Evolutionary conservation across 2,329 filamentous ascomycete species (phyloP).

Genomic region (Fusarium nurragi): DNA sequence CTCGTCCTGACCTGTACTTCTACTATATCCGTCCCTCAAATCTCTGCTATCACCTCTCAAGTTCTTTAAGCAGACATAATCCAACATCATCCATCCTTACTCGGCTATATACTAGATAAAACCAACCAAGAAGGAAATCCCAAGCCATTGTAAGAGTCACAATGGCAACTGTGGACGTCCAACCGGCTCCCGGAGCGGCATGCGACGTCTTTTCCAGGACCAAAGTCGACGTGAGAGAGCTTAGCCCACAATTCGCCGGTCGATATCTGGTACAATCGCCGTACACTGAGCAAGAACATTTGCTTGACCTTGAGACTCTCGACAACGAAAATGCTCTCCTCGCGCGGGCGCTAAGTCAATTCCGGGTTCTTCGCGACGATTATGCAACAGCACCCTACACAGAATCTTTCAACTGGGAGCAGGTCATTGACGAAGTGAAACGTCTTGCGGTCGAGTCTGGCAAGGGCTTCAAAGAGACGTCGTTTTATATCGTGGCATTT

Average conservation of each 20-base stretch:
- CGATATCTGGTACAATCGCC: slow-evolving; percentile 73
- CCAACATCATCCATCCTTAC: background rate
- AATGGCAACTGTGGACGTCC: slow-evolving; percentile 45
- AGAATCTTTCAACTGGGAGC: slow-evolving; percentile 79
- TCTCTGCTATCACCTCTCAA: background rate
- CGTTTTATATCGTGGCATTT: slow-evolving; percentile 88
- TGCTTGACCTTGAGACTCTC: slow-evolving; percentile 75
- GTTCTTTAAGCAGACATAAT: background rate
- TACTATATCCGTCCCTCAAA: slow-evolving; percentile 1
- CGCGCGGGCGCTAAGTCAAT: slow-evolving; percentile 72
- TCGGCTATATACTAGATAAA: background rate
- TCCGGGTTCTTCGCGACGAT: slow-evolving; percentile 70
- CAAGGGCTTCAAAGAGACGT: slow-evolving; percentile 65
- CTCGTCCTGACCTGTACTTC: slow-evolving; percentile 6
- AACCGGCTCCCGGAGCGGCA: slow-evolving; percentile 40
- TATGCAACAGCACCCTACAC: slow-evolving; percentile 81
- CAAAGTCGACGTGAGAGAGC: slow-evolving; percentile 42
- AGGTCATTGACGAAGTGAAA: slow-evolving; percentile 68
- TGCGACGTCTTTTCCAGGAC: slow-evolving; percentile 41
- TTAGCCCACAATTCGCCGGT: slow-evolving; percentile 22
- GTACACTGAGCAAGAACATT: slow-evolving; percentile 75
- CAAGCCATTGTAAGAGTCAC: slow-evolving; percentile 6
- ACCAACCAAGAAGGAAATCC: background rate
- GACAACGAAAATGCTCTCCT: slow-evolving; percentile 73
- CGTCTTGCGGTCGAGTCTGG: slow-evolving; percentile 58